phyloP scores from a whole-genome alignment of 2,329 filamentous ascomycete species.

The Fusarium globosum region DNA sequence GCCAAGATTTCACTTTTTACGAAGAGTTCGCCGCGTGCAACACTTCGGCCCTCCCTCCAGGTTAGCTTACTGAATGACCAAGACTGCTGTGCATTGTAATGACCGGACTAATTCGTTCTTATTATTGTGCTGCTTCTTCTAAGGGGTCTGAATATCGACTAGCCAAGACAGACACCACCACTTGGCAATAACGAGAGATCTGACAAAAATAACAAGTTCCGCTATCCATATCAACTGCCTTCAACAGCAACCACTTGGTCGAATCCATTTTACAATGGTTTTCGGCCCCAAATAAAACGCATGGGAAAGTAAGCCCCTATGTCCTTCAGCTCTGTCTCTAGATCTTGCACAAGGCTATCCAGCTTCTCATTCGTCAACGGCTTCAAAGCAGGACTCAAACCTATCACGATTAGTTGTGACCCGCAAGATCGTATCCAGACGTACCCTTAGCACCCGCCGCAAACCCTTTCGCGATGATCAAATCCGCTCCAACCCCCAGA shows the following conservation, averaged over 20 bases:
- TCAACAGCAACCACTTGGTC: fast-evolving
- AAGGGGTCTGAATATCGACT: fast-evolving
- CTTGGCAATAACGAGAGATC: fast-evolving
- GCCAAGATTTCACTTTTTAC: too few species aligned
- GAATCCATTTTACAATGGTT: neutral
- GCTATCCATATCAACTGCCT: fast-evolving
- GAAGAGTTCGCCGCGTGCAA: too few species aligned
- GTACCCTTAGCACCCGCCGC: constrained; percentile 7
- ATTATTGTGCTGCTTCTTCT: neutral
- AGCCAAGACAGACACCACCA: fast-evolving
- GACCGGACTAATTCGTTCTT: too few species aligned
- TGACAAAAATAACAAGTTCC: fast-evolving
- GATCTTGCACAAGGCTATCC: neutral
- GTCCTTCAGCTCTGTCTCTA: neutral
- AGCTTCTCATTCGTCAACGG: neutral
- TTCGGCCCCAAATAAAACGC: constrained; percentile 15
- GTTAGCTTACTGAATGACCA: neutral
- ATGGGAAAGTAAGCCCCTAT: neutral
- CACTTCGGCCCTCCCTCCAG: neutral
- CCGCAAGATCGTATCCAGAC: fast-evolving
- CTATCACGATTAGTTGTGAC: neutral
- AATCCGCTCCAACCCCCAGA: neutral
- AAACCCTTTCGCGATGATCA: constrained; percentile 10
- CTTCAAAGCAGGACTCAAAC: neutral
- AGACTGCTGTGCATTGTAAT: too few species aligned